phyloP scores from a whole-genome alignment of 2,329 filamentous ascomycete genomes.

The Colletotrichum navitas region DNA sequence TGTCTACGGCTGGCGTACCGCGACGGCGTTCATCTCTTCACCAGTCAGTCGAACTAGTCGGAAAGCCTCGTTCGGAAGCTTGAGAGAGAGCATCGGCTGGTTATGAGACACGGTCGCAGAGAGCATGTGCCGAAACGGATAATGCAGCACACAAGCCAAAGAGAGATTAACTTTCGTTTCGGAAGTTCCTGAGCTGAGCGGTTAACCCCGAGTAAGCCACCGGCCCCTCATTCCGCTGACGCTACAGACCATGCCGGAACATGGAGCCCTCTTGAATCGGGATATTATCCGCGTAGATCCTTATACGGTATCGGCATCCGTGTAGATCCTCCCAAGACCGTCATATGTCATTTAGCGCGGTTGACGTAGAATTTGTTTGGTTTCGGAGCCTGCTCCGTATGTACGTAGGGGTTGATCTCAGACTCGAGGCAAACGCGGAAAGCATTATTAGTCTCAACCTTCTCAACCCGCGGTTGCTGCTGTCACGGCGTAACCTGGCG shows the following conservation, averaged over 20 bases:
- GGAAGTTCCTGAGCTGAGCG: slow-evolving; percentile 4
- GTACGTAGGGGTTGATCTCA: slow-evolving; percentile 3
- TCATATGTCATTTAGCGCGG: background rate
- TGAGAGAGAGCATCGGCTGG: background rate
- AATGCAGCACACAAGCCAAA: background rate
- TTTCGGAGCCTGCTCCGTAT: background rate
- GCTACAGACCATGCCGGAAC: background rate
- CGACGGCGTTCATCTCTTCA: background rate
- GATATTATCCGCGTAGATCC: background rate
- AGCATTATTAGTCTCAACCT: background rate
- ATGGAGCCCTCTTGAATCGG: slow-evolving; percentile 5
- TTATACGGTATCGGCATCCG: too few relatives aligned
- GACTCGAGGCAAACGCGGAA: background rate
- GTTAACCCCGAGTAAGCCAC: background rate
- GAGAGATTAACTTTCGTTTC: slow-evolving; percentile 6
- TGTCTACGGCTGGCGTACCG: background rate
- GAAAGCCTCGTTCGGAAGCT: slow-evolving; percentile 13
- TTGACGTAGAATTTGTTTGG: background rate
- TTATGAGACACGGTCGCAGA: background rate
- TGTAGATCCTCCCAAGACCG: background rate
- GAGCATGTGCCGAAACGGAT: slow-evolving; percentile 18
- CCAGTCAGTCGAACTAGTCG: background rate
- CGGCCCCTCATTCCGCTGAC: slow-evolving; percentile 24
- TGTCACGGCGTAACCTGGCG: too few relatives aligned
- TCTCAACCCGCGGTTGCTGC: background rate